phyloP scores from a whole-genome alignment of 2,329 filamentous ascomycete genomes.

The Xylogone sp. region DNA sequence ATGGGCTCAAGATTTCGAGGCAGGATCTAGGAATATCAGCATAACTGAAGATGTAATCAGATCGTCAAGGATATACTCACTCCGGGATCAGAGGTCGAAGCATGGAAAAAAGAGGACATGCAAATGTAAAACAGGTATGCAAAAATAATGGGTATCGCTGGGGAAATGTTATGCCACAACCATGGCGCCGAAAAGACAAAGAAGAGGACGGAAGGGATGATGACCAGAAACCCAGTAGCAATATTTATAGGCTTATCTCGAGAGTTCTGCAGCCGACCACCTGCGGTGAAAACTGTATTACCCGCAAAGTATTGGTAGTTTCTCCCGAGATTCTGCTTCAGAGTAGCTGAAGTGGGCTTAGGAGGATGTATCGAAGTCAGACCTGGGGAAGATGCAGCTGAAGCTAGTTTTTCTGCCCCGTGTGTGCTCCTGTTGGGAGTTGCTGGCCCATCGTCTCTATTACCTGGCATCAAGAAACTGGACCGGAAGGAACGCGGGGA shows the following conservation, averaged over 20 bases:
- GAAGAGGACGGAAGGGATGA: conserved; percentile 77
- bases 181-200: conserved; percentile 75
- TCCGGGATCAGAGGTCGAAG: conserved; percentile 87
- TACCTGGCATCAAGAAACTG: conserved; percentile 63
- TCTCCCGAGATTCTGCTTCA: conserved; percentile 47
- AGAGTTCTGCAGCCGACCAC: conserved; percentile 85
- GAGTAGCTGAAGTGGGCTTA: conserved; percentile 12
- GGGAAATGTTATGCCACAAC: conserved; percentile 85
- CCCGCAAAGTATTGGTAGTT: conserved; percentile 94
- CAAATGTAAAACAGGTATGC: conserved; percentile 89
- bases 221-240: conserved; percentile 74
- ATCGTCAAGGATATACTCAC: conserved; percentile 50
- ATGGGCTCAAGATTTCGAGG: conserved; percentile 89
- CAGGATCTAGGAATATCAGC: conserved; percentile 63
- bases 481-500: conserved; percentile 75
- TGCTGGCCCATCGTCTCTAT: conserved; percentile 45
- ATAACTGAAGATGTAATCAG: conserved; percentile 2
- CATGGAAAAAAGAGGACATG: conserved; percentile 90
- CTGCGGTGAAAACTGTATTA: conserved; percentile 85
- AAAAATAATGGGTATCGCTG: conserved; percentile 83
- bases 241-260: conserved; percentile 85
- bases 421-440: conserved; percentile 54
- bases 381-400: conserved; percentile 70
- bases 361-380: conserved; percentile 45
- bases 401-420: conserved; percentile 80